Evolutionary conservation across 192 early-diverging fungal species (phyloP), one percentile per base, ranked within the genome.

Genomic region (Backusella morwellensis): DNA sequence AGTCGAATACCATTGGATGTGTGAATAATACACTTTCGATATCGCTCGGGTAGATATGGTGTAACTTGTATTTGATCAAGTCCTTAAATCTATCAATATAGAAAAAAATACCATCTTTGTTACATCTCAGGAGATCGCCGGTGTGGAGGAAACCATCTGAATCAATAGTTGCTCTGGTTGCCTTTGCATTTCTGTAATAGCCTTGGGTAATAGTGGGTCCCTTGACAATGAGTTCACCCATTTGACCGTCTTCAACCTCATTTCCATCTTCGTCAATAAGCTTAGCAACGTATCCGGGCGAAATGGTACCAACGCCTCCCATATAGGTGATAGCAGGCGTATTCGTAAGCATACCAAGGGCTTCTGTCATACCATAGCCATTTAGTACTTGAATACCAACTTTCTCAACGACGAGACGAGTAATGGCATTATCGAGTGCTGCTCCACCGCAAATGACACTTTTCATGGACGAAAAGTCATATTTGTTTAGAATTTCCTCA

Each of bases 201-300:
- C 54, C 54, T 59, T 59, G 54, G 1, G 54, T 59, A 4, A 21
- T 12, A 11, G 54, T 59, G 11, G 54, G 54, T 23, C 54, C 54
- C 9, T 59, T 59, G 7, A 59, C 54, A 2, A 59, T 23, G 8
- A 59, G 23, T 12, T 59, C 54, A 26, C 54, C 54, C 0, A 66
- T 75, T 70, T 91, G 75, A 21, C 85, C 85, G 1, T 72, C 21
- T 32, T 44, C 3, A 8, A 23, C 42, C n/a, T 80, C 87, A 50
- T 77, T 80, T 41, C 84, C 84, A 21, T 79, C 79, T 21, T 86
- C 85, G 67, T 87, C 83, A 40, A 87, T 35, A 14, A 86, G 54
- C 73, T 83, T 84, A 56, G 85, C 84, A 35, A 44, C 67, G 54
- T 83, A 41, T 15, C 80, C 81, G 0, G 81, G 78, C n/a, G 81